Conservation (phyloP, 371 early-diverging fungal species). For the Syncephalastrum racemosum region DNA sequence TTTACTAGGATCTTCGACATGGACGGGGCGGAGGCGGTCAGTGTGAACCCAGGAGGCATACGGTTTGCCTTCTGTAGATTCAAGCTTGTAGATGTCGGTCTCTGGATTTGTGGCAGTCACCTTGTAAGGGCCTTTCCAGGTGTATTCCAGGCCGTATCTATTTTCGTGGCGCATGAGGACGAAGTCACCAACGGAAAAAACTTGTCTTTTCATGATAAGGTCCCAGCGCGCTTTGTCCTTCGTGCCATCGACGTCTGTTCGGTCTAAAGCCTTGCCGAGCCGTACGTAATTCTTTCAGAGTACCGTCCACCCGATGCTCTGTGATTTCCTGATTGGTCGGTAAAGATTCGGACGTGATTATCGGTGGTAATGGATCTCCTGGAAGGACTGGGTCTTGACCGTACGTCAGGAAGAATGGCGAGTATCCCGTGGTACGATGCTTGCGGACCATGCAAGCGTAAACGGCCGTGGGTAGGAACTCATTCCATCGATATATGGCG, state of each 20-base stretch:
- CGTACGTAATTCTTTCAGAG: no score
- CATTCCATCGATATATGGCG: constrained; percentile 6
- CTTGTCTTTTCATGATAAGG: constrained; percentile 7
- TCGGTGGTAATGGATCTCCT: constrained; percentile 9
- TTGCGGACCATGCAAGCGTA: constrained; percentile 18
- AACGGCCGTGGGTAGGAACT: constrained; percentile 15
- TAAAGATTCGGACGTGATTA: no score
- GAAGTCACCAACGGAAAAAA: constrained; percentile 20
- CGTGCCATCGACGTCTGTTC: constrained; percentile 8
- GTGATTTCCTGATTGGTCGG: no score
- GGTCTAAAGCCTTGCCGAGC: constrained; percentile 13
- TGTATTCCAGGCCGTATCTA: constrained; percentile 7
- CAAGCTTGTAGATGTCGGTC: constrained; percentile 12
- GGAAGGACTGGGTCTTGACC: constrained; percentile 8
- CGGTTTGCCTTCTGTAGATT: background rate
- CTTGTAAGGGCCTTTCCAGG: constrained; percentile 13
- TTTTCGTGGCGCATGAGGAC: constrained; percentile 14
- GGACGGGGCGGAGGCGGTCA: no score
- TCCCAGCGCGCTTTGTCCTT: constrained; percentile 10
- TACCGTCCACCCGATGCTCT: no score
- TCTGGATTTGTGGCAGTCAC: background rate
- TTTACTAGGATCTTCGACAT: no score
- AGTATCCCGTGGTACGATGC: constrained; percentile 11
- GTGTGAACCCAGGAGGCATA: constrained; percentile 17
- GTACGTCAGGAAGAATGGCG: constrained; percentile 6